A percentile compares a stretch with the other conserved stretches of the same genome.
These are phyloP conservation scores for Blastobotrys illinoisensis DNA, from an alignment of 1,139 yeast genomes.

Conservation along the genomic window DNA sequence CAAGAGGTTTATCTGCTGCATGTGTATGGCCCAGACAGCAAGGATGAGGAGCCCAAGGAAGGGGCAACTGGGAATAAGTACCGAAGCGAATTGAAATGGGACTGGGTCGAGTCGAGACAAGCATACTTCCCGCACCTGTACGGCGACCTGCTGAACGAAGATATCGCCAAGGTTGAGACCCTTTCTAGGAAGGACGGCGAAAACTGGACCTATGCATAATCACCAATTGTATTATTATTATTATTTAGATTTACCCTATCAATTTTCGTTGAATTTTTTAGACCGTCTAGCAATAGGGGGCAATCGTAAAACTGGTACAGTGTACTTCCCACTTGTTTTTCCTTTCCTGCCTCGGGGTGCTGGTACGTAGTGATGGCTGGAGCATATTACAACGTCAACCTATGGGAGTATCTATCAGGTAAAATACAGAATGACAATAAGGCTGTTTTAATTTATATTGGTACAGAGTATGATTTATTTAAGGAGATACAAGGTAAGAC, in stretches of 20 bases:
- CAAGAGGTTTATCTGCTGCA: slow-evolving; percentile 23
- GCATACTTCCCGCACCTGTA: slow-evolving; percentile 28
- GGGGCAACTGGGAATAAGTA: slow-evolving; percentile 28
- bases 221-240: not conserved
- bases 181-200: slow-evolving; percentile 13
- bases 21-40: slow-evolving; percentile 23
- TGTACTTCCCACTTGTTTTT: not conserved
- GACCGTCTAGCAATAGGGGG: no score
- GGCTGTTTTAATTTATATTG: slow-evolving; percentile 2
- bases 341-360: no score
- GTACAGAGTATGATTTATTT: not conserved
- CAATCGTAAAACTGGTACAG: no score
- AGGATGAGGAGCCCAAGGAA: slow-evolving; percentile 17
- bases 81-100: slow-evolving; percentile 26
- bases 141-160: slow-evolving; percentile 27
- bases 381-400: not conserved
- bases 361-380: not conserved
- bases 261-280: not conserved
- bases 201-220: slow-evolving; percentile 7
- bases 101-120: slow-evolving; percentile 24
- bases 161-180: slow-evolving; percentile 20
- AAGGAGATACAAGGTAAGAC: not conserved
- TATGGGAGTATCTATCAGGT: not conserved
- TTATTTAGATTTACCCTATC: not conserved
- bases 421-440: not conserved